Percentiles rank a stretch among this genome's conserved stretches.
Conservation (phyloP, 352 stramenopile species). For the Salisapilia sapeloensis region DNA sequence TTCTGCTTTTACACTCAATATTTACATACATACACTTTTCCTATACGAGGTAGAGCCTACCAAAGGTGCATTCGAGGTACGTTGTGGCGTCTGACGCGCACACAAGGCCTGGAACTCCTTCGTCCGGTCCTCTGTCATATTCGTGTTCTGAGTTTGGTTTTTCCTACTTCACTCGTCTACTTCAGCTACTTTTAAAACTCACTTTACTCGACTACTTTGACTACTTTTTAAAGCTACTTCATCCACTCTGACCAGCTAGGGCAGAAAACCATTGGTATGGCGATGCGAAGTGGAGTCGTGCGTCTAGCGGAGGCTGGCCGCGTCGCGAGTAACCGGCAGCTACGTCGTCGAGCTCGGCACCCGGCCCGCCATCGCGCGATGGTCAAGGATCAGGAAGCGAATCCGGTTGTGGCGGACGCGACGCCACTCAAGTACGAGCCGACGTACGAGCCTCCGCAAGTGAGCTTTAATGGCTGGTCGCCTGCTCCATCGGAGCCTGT, state of each 20-base stretch:
- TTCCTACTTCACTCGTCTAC: conserved; percentile 2
- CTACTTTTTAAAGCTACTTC: conserved; percentile 12
- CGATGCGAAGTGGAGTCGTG: too few species aligned
- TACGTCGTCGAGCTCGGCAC: conserved; percentile 67
- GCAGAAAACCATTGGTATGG: too few species aligned
- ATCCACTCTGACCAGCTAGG: too few species aligned
- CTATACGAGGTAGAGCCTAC: not conserved
- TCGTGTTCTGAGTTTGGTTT: conserved; percentile 1
- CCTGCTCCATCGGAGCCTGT: conserved; percentile 47
- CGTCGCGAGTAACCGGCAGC: conserved; percentile 73
- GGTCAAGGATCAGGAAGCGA: conserved; percentile 35
- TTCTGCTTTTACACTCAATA: not conserved
- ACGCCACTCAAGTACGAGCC: conserved; percentile 69
- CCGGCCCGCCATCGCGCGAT: conserved; percentile 45
- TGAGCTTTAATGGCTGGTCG: conserved; percentile 83
- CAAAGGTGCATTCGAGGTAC: not conserved
- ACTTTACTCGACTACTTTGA: conserved; percentile 8
- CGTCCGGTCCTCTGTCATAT: conserved; percentile 55
- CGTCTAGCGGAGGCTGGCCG: too few species aligned
- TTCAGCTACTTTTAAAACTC: conserved; percentile 2
- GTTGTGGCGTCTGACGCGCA: conserved; percentile 20
- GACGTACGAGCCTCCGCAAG: conserved; percentile 59
- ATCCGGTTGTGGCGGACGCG: too few species aligned
- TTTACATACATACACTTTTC: not conserved
- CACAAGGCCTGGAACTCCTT: conserved; percentile 48